Evolutionary conservation across 2,329 filamentous ascomycete genomes (phyloP).

Genomic region (Cytospora piceae): DNA sequence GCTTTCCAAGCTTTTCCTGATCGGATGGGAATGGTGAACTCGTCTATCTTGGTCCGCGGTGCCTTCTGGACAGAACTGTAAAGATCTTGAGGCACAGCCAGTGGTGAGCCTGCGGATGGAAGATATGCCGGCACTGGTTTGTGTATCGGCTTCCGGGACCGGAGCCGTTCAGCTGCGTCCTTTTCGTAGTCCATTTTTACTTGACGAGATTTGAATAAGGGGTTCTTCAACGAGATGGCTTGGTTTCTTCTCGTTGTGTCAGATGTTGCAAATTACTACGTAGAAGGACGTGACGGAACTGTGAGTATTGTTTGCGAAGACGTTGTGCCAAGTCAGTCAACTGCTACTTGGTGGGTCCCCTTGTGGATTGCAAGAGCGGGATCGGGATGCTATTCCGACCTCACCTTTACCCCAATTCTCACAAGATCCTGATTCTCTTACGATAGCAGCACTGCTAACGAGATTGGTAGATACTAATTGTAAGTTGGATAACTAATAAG

Average conservation of each 20-base stretch:
- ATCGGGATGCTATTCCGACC: neutral
- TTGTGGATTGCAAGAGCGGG: neutral
- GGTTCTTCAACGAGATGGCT: neutral
- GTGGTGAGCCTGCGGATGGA: conserved; percentile 46
- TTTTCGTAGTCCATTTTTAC: neutral
- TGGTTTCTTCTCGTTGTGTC: neutral
- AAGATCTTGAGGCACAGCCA: conserved; percentile 47
- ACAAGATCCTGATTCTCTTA: neutral
- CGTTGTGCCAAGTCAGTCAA: neutral
- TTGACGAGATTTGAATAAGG: neutral
- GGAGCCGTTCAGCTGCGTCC: conserved; percentile 47
- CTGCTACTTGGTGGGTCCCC: neutral
- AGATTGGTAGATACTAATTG: neutral
- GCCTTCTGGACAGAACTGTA: conserved; percentile 66
- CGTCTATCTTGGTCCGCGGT: conserved; percentile 46
- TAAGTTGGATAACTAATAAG: neutral
- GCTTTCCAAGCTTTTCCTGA: conserved; percentile 76
- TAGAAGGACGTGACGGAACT: neutral
- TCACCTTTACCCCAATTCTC: neutral
- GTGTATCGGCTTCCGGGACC: conserved; percentile 49
- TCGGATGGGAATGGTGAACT: conserved; percentile 71
- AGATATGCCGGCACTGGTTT: conserved; percentile 55
- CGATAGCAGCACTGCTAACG: neutral
- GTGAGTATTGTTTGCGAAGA: neutral
- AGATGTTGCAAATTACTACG: neutral